A percentile compares a stretch with the other conserved stretches of the same genome.
Evolutionary conservation across 1,284 basidiomycete genomes (phyloP).

Genomic region (Moniliophthora roreri): DNA sequence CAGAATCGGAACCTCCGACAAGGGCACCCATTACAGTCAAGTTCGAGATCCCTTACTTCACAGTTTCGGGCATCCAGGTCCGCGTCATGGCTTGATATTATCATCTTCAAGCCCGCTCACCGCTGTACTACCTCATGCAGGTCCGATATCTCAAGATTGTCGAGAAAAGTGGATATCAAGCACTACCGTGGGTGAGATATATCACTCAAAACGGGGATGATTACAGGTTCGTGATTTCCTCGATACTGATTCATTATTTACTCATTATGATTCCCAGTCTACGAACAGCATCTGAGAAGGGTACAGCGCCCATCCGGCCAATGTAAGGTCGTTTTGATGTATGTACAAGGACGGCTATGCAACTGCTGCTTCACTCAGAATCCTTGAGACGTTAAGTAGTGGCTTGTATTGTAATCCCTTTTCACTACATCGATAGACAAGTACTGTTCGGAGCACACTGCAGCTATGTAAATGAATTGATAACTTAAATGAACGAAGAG

Average conservation of each 20-base stretch:
- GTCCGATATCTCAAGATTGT: slow-evolving; percentile 79
- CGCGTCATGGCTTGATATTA: slow-evolving; percentile 40
- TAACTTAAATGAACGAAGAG: too few relatives aligned
- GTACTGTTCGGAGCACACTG: neutral
- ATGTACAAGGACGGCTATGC: neutral
- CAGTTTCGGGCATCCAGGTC: slow-evolving; percentile 95
- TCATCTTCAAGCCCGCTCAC: neutral
- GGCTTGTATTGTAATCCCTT: neutral
- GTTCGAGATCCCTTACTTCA: slow-evolving; percentile 98
- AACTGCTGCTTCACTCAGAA: neutral
- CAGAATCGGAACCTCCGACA: slow-evolving; percentile 84
- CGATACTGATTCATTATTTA: neutral
- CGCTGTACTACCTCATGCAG: neutral
- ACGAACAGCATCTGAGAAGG: slow-evolving; percentile 19
- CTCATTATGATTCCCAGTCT: slow-evolving; percentile 5
- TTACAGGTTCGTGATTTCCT: slow-evolving; percentile 63
- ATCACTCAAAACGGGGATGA: slow-evolving; percentile 97
- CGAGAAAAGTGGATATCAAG: slow-evolving; percentile 97
- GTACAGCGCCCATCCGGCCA: slow-evolving; percentile 13
- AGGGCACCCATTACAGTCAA: slow-evolving; percentile 94
- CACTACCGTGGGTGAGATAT: slow-evolving; percentile 89
- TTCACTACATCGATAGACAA: too few relatives aligned
- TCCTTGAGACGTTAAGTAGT: neutral
- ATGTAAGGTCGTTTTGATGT: slow-evolving; percentile 8
- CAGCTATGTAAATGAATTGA: neutral